Evolutionary conservation across 768 basidiomycete species (phyloP).

Genomic region (Xanthoconium stramineum): DNA sequence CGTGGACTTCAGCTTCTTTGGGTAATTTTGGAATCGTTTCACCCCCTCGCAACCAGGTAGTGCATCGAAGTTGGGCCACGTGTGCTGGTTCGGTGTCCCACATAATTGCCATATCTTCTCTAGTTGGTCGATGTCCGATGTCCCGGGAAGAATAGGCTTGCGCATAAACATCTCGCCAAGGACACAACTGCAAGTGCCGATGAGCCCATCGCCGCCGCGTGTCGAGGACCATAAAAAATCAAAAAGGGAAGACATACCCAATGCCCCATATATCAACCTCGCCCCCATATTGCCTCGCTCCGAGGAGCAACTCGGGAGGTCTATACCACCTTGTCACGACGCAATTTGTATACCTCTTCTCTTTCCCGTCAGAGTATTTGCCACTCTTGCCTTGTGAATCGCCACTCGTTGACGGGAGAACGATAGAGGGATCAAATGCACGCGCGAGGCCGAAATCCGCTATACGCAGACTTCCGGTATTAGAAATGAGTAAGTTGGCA

Average conservation of each 20-base stretch:
- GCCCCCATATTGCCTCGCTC: constrained; percentile 85
- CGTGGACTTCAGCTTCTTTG: constrained; percentile 52
- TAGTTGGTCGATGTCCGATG: constrained; percentile 88
- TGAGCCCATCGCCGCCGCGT: not conserved
- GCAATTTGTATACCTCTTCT: constrained; percentile 88
- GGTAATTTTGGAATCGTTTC: constrained; percentile 53
- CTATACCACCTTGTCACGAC: constrained; percentile 96
- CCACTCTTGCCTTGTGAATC: constrained; percentile 19
- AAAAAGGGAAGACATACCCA: constrained; percentile 53
- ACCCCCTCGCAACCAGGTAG: constrained; percentile 80
- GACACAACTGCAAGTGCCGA: constrained; percentile 61
- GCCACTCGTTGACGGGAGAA: constrained; percentile 25
- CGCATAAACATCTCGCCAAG: constrained; percentile 95
- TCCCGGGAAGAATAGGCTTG: constrained; percentile 82
- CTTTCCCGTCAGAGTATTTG: constrained; percentile 43
- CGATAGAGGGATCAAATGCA: constrained; percentile 56
- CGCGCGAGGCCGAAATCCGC: constrained; percentile 98
- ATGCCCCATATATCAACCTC: constrained; percentile 98
- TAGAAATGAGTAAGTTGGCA: constrained; percentile 92
- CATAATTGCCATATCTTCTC: constrained; percentile 88
- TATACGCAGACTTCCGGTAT: constrained; percentile 77
- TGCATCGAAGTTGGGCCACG: constrained; percentile 73
- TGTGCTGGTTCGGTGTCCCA: constrained; percentile 80
- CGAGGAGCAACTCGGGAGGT: constrained; percentile 88
- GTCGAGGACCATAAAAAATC: not conserved